Conservation (phyloP, 176 grass and related monocot genomes). For the Hyparrhenia diplandra region DNA sequence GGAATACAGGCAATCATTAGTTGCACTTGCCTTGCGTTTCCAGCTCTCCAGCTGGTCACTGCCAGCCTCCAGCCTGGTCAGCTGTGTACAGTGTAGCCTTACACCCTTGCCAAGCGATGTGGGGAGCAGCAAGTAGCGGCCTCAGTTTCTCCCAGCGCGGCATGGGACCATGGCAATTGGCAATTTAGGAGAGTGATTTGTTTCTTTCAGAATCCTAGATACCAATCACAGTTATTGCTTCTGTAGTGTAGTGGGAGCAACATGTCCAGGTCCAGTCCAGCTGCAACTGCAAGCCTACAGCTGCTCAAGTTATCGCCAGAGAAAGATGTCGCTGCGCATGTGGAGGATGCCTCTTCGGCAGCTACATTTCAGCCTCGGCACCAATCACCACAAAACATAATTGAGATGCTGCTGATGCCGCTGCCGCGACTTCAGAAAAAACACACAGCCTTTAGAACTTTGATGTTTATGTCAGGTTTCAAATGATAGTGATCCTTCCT, state of each 20-base stretch:
- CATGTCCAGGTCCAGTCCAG: conserved; percentile 5
- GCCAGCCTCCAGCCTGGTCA: conserved; percentile 29
- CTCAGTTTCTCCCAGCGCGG: background rate
- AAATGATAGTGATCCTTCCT: background rate
- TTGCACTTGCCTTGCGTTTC: conserved; percentile 33
- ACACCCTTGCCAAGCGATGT: conserved; percentile 9
- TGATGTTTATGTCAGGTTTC: conserved; percentile 7
- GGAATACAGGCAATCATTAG: no score
- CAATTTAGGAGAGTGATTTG: background rate
- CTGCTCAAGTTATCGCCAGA: conserved; percentile 22
- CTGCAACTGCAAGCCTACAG: conserved; percentile 8
- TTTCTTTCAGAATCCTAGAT: background rate
- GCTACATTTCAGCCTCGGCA: conserved; percentile 23
- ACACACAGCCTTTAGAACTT: background rate
- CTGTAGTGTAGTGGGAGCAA: background rate
- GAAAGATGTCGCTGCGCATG: conserved; percentile 20
- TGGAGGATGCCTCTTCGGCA: conserved; percentile 1
- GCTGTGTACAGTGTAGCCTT: background rate
- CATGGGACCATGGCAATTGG: background rate
- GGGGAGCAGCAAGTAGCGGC: background rate
- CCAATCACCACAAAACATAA: conserved; percentile 26
- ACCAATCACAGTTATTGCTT: background rate
- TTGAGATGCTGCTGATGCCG: conserved; percentile 15
- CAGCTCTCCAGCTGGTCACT: conserved; percentile 29
- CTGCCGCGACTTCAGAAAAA: conserved; percentile 20